Percentiles rank a stretch among this genome's conserved stretches.
Conservation (phyloP, 371 early-diverging fungal genomes). For the Mortierella sp. region DNA sequence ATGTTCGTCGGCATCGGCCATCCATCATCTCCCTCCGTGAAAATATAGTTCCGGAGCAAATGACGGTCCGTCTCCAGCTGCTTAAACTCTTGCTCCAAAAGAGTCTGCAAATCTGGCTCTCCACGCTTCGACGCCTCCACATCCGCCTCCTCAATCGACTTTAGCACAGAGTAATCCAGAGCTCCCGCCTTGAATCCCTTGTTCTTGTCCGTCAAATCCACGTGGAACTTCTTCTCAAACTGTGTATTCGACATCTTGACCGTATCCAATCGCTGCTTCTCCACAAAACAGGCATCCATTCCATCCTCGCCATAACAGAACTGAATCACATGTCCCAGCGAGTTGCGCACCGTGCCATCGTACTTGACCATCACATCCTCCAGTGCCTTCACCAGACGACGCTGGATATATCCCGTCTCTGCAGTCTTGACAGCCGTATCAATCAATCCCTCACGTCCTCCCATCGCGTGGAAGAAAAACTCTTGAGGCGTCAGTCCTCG, state of each 20-base stretch:
- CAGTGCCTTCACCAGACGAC: constrained; percentile 98
- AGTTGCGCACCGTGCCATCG: constrained; percentile 98
- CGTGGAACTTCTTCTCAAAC: constrained; percentile 83
- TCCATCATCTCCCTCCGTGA: constrained; percentile 76
- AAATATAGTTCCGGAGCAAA: constrained; percentile 79
- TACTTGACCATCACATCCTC: constrained; percentile 99
- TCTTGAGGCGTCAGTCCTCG: constrained; percentile 98
- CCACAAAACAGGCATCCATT: constrained; percentile 96
- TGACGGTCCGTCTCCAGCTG: constrained; percentile 82
- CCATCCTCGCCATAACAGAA: constrained; percentile 99
- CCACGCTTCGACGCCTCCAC: constrained; percentile 54
- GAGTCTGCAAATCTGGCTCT: constrained; percentile 66
- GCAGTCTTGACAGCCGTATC: constrained; percentile 99
- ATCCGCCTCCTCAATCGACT: constrained; percentile 74
- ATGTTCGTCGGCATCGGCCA: constrained; percentile 96
- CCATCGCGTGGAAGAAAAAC: constrained; percentile 99
- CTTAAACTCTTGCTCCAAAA: constrained; percentile 85
- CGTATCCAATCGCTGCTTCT: constrained; percentile 83
- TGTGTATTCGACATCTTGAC: constrained; percentile 73
- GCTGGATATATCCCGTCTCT: constrained; percentile 99
- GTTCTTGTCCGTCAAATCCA: constrained; percentile 76
- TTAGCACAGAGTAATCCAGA: constrained; percentile 71
- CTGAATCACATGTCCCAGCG: constrained; percentile 93
- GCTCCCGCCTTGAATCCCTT: constrained; percentile 69
- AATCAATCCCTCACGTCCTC: constrained; percentile 99